These are phyloP conservation scores for sunflower (Helianthus annuus) DNA, from an alignment of 129 eudicot species.

Conservation along the genomic window DNA sequence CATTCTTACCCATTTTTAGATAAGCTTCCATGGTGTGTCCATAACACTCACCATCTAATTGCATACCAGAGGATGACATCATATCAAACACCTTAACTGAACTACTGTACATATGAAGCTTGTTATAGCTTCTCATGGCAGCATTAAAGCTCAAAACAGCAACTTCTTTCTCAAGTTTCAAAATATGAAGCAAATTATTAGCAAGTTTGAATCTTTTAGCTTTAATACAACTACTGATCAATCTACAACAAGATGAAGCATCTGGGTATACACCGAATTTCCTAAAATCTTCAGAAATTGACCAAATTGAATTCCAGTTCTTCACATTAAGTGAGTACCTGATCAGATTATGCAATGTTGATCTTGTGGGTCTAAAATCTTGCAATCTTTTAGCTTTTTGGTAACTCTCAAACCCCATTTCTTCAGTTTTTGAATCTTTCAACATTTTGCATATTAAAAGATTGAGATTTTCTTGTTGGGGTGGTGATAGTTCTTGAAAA, in stretches of 20 bases:
- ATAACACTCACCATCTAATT: constrained; percentile 59
- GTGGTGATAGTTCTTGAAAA: constrained; percentile 21
- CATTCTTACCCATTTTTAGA: constrained; percentile 50
- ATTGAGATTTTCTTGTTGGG: constrained; percentile 44
- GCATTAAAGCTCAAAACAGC: constrained; percentile 58
- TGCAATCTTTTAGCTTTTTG: constrained; percentile 54
- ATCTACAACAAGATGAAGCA: constrained; percentile 51
- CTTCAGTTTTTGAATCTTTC: constrained; percentile 54
- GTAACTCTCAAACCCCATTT: constrained; percentile 55
- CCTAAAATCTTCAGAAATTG: constrained; percentile 57
- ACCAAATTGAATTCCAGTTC: constrained; percentile 56
- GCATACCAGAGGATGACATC: constrained; percentile 50
- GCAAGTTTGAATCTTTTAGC: constrained; percentile 71
- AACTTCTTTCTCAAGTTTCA: constrained; percentile 41
- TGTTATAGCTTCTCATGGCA: constrained; percentile 81
- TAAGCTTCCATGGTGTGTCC: constrained; percentile 72
- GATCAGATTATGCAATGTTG: constrained; percentile 54
- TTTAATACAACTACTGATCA: constrained; percentile 58
- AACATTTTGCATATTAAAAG: constrained; percentile 54
- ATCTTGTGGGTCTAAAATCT: constrained; percentile 56
- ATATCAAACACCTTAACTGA: constrained; percentile 46
- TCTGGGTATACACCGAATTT: constrained; percentile 55
- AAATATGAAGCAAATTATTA: constrained; percentile 44
- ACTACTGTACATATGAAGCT: constrained; percentile 87
- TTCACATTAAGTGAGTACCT: constrained; percentile 63